Conservation (phyloP, 352 stramenopile species). For the Phytophthora lateralis region DNA sequence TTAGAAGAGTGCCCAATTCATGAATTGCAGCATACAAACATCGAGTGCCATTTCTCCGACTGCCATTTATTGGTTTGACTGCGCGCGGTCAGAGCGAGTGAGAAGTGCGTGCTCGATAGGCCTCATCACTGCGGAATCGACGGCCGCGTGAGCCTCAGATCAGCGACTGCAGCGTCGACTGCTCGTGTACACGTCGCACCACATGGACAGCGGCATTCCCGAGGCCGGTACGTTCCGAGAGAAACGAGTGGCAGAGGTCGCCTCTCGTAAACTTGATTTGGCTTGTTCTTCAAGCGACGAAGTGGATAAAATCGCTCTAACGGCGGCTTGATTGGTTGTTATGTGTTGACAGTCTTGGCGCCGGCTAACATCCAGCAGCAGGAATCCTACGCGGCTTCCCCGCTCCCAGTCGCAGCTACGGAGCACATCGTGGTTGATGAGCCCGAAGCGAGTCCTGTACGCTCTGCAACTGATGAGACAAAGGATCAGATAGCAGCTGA, state of each 20-base stretch:
- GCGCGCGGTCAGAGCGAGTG: slow-evolving; percentile 5
- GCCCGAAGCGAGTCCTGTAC: slow-evolving; percentile 16
- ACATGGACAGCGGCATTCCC: slow-evolving; percentile 22
- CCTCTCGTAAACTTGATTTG: slow-evolving; percentile 7
- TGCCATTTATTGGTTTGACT: slow-evolving; percentile 37
- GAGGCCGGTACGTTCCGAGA: slow-evolving; percentile 14
- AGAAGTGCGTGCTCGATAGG: slow-evolving; percentile 10
- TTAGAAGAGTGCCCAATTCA: slow-evolving; percentile 41
- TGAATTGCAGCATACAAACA: slow-evolving; percentile 67
- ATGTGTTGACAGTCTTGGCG: not conserved
- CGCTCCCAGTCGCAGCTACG: not conserved
- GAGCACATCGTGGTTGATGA: slow-evolving; percentile 3
- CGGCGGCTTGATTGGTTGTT: not conserved
- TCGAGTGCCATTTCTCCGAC: slow-evolving; percentile 17
- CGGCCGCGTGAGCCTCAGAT: not conserved
- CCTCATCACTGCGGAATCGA: not conserved
- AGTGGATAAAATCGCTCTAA: slow-evolving; percentile 1
- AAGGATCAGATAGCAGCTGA: slow-evolving; percentile 11
- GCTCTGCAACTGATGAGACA: not conserved
- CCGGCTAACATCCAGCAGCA: slow-evolving; percentile 5
- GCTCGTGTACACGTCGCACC: not conserved
- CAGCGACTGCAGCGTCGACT: not conserved
- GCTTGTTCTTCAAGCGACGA: not conserved
- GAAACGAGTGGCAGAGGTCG: slow-evolving; percentile 3
- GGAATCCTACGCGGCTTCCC: not conserved